Conservation (phyloP, 1,284 basidiomycete genomes). For the Inonotus hispidus region DNA sequence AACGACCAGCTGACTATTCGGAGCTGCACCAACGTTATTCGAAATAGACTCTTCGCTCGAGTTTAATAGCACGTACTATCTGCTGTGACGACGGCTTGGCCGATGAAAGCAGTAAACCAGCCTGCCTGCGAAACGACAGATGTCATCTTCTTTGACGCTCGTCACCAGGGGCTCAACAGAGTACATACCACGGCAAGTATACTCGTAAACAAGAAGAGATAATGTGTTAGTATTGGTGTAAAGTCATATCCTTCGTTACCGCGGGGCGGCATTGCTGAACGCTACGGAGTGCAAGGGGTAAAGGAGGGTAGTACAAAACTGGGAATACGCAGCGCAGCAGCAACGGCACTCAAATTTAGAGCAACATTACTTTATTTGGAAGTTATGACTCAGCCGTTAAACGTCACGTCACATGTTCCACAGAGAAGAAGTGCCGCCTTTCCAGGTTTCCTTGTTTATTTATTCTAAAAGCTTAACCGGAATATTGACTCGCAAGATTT, state of each 20-base stretch:
- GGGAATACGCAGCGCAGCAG: neutral
- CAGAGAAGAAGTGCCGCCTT: neutral
- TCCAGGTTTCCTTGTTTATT: neutral
- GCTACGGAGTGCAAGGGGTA: neutral
- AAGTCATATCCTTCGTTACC: conserved; percentile 66
- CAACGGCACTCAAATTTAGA: neutral
- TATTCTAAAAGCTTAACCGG: no score
- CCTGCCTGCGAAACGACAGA: conserved; percentile 47
- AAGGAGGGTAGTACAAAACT: neutral
- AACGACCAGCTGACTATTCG: conserved; percentile 44
- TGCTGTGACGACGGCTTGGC: conserved; percentile 65
- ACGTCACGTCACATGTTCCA: neutral
- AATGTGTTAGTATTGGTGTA: conserved; percentile 83
- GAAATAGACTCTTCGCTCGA: neutral
- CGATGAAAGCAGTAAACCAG: conserved; percentile 92
- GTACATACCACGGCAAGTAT: conserved; percentile 68
- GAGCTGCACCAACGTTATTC: neutral
- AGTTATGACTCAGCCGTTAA: neutral
- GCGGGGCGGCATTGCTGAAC: conserved; percentile 39
- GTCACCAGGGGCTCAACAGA: conserved; percentile 14
- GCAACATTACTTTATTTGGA: neutral
- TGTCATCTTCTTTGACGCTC: conserved; percentile 9
- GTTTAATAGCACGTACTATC: conserved; percentile 41
- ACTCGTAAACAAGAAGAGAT: conserved; percentile 84
- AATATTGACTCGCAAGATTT: no score